Percentiles rank a stretch among this genome's conserved stretches.
Evolutionary conservation across 2,329 filamentous ascomycete species (phyloP).

Genomic region (Cordyceps militaris): DNA sequence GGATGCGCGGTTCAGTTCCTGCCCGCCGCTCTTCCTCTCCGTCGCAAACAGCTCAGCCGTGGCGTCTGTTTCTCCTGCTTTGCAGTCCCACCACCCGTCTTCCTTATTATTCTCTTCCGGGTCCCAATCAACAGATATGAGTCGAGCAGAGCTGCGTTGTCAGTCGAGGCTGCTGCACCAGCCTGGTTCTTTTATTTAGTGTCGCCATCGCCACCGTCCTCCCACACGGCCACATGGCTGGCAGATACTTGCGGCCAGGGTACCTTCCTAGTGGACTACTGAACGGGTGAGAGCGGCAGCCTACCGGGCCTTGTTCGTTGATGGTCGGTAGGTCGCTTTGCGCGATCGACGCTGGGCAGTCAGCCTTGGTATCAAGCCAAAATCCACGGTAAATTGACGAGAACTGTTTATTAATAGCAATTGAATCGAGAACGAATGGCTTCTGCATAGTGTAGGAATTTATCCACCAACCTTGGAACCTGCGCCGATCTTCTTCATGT

Average conservation of each 20-base stretch:
- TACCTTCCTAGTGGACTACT: background rate
- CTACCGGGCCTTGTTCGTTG: background rate
- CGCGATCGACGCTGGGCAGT: too few relatives aligned
- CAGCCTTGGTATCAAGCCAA: too few relatives aligned
- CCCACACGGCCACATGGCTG: background rate
- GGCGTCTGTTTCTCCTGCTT: background rate
- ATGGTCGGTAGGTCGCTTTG: background rate
- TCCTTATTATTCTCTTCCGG: background rate
- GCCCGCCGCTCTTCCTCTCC: background rate
- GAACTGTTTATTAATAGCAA: too few relatives aligned
- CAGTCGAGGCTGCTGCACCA: constrained; percentile 2
- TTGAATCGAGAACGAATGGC: too few relatives aligned
- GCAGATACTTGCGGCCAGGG: background rate
- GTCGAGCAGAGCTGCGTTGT: background rate
- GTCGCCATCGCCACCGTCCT: background rate
- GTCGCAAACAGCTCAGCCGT: constrained; percentile 9
- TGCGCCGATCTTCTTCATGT: too few relatives aligned
- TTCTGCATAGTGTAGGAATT: too few relatives aligned
- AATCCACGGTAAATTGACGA: too few relatives aligned
- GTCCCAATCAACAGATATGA: background rate
- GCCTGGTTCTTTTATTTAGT: background rate
- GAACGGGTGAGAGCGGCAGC: background rate
- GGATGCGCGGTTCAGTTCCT: background rate
- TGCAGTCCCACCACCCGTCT: background rate
- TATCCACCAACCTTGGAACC: too few relatives aligned